Percentiles rank a stretch among this genome's conserved stretches.
phyloP scores from a whole-genome alignment of 2,329 filamentous ascomycete species.

The Podosphaera fusca region DNA sequence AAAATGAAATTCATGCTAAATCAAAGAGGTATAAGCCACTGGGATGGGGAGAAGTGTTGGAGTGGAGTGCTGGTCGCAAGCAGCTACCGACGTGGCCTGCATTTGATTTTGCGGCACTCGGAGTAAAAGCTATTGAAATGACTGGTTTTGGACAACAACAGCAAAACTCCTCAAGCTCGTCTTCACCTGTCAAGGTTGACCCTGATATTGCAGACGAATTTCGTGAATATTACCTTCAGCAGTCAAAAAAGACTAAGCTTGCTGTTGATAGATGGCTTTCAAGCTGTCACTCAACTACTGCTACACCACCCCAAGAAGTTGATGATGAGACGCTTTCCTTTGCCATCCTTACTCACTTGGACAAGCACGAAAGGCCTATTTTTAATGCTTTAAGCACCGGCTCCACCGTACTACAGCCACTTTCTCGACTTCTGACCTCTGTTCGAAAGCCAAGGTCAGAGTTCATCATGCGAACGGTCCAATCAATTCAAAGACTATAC shows the following conservation, averaged over 20 bases:
- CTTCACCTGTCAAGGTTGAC: conserved; percentile 52
- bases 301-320: conserved; percentile 63
- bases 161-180: conserved; percentile 35
- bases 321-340: conserved; percentile 89
- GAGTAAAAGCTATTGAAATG: conserved; percentile 32
- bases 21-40: conserved; percentile 38
- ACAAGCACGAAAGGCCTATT: conserved; percentile 48
- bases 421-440: conserved; percentile 44
- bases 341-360: conserved; percentile 74
- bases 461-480: conserved; percentile 49
- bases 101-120: conserved; percentile 46
- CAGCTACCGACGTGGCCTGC: conserved; percentile 79
- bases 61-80: conserved; percentile 71
- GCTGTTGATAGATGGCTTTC: conserved; percentile 79
- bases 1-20: conserved; percentile 24
- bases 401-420: conserved; percentile 27
- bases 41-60: conserved; percentile 87
- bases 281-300: conserved; percentile 45
- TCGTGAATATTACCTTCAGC: conserved; percentile 72
- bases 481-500: conserved; percentile 69
- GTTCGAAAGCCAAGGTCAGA: conserved; percentile 41
- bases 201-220: conserved; percentile 89
- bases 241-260: conserved; percentile 80
- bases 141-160: conserved; percentile 30
- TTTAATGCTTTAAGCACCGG: conserved; percentile 61